Base-by-base conservation (phyloP, 192 early-diverging fungal species). In the Spizellomyces punctatus region DNA sequence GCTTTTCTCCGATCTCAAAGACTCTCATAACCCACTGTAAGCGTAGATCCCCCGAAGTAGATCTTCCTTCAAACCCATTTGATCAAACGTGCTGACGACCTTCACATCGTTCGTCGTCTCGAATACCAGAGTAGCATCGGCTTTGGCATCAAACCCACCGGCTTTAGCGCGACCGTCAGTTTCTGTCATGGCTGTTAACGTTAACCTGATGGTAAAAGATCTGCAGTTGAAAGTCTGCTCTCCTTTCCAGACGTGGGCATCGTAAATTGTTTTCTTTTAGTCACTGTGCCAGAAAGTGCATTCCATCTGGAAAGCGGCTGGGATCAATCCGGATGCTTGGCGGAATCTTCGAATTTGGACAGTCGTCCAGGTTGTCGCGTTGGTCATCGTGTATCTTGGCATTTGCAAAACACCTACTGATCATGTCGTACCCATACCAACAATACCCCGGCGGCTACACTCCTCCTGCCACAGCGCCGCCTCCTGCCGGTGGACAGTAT, bases 41-140 rank as follows among this genome's bases (percentile, higher is more conserved):
- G 95, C 96, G 76, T 96, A 99, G 80, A 99, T 95, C 58, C 96
- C 96, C 71, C 96, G 86, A 58, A 99, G 79, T 46, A 99, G 83
- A 72, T 99, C 95, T 68, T 98, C 95, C 79, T 99, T 99, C 67
- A 99, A 84, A n/a, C 91, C 89, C 82, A 99, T 92, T n/a, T 91
- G 82, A 79, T 98, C 97, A 64, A 99, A 99, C 7, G 95, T 91
- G 41, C 88, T 78, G 45, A 94, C 90, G 22, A 88, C 85, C 72
- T 90, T 91, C 77, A 97, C 94, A 79, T 88, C 89, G 71, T 91
- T 89, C 68, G 91, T 92, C 12, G 95, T 96, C 78, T 96, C 92
- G 74, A 96, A 82, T 27, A 78, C 76, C 10, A 81, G 69, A 16
- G 71, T 63, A 6, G 55, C 50, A 66, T 81, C 79, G 10, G 19